Evolutionary conservation across 2,329 filamentous ascomycete species (phyloP).

Genomic region (Xylariaceae sp.): DNA sequence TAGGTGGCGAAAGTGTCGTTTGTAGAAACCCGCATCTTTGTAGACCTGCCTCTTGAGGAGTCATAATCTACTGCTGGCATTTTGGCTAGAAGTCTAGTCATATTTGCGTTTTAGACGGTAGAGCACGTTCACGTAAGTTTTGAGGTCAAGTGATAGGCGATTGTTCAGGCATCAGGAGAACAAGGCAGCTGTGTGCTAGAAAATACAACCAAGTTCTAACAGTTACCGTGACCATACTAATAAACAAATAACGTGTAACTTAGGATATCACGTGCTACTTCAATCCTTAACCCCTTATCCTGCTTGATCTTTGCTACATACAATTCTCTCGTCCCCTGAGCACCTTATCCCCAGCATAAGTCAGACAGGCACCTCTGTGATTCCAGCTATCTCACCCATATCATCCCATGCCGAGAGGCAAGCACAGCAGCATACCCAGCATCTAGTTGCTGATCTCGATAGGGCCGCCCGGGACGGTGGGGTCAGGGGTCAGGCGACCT

Average conservation of each 20-base stretch:
- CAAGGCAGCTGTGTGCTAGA: too few species aligned
- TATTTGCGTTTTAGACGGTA: too few species aligned
- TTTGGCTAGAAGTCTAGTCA: too few species aligned
- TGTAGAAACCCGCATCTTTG: too few species aligned
- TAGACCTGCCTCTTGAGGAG: too few species aligned
- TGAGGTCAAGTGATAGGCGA: background rate
- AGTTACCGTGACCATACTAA: background rate
- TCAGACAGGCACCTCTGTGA: background rate
- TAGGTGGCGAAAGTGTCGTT: too few species aligned
- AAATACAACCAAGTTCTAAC: background rate
- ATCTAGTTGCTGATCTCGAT: constrained; percentile 29
- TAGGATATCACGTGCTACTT: background rate
- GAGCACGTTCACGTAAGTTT: background rate
- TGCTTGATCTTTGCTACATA: background rate
- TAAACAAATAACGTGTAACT: background rate
- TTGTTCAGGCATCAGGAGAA: background rate
- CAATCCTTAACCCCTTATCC: background rate
- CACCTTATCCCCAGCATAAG: background rate
- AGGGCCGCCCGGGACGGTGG: constrained; percentile 35
- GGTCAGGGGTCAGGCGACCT: constrained; percentile 34
- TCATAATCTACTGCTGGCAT: too few species aligned
- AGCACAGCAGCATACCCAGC: background rate
- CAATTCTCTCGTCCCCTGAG: background rate
- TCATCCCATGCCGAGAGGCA: too few species aligned
- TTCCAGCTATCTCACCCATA: too few species aligned